A percentile compares a stretch with the other conserved stretches of the same genome.
phyloP scores from a whole-genome alignment of 176 grass and related monocot genomes.

The Cenchrus purpureus region DNA sequence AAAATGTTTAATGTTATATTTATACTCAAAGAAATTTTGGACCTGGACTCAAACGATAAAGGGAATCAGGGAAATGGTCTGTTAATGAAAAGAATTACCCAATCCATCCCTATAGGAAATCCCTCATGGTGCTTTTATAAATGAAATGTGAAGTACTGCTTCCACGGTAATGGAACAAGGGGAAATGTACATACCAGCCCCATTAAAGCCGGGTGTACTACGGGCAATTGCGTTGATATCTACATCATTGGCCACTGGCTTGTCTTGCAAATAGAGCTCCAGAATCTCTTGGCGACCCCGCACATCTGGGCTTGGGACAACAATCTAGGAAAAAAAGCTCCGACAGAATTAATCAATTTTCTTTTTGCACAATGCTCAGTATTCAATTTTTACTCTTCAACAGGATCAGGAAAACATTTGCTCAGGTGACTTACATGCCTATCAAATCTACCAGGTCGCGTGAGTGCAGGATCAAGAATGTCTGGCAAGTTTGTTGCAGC shows the following conservation, averaged over 20 bases:
- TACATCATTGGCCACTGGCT: conserved; percentile 81
- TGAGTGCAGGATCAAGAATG: conserved; percentile 98
- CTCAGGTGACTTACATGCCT: conserved; percentile 86
- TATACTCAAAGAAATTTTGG: conserved; percentile 1
- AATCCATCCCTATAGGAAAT: conserved; percentile 5
- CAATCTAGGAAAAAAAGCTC: conserved; percentile 72
- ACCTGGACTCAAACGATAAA: conserved; percentile 12
- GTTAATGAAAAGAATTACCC: conserved; percentile 1
- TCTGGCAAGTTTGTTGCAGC: conserved; percentile 98
- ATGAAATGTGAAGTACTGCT: not conserved
- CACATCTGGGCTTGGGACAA: conserved; percentile 91
- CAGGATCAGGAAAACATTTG: not conserved
- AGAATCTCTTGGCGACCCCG: conserved; percentile 93
- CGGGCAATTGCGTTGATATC: conserved; percentile 88
- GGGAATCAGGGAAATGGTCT: not conserved
- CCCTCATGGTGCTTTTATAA: not conserved
- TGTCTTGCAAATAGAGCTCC: conserved; percentile 96
- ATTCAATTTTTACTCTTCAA: not conserved
- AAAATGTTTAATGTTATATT: not conserved
- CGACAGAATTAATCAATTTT: conserved; percentile 1
- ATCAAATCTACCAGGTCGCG: conserved; percentile 99
- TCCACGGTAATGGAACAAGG: conserved; percentile 16
- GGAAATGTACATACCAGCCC: conserved; percentile 65
- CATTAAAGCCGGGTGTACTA: conserved; percentile 96
- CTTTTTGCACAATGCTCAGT: not conserved